These are phyloP conservation scores for Onygenales sp. DNA, from an alignment of 2,329 filamentous ascomycete genomes.

Conservation along the genomic window DNA sequence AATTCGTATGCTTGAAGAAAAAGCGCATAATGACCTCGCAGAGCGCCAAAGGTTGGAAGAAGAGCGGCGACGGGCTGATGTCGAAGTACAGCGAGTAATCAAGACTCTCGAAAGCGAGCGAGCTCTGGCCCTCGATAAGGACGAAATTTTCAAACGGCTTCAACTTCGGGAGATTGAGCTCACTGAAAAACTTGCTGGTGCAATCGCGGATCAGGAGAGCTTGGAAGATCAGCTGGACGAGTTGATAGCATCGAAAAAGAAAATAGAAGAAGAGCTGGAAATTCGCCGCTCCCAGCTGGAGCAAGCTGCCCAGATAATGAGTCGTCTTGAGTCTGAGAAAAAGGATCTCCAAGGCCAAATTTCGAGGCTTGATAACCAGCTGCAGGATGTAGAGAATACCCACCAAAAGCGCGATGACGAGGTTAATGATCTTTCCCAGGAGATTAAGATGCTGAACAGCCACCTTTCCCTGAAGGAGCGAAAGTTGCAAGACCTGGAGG, in stretches of 20 bases:
- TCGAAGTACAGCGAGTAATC: constrained; percentile 81
- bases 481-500: constrained; percentile 79
- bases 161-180: constrained; percentile 86
- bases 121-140: constrained; percentile 91
- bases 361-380: constrained; percentile 57
- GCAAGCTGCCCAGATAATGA: constrained; percentile 81
- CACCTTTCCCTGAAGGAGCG: constrained; percentile 81
- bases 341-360: constrained; percentile 60
- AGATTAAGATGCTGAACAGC: constrained; percentile 85
- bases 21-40: constrained; percentile 66
- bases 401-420: constrained; percentile 66
- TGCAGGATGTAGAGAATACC: constrained; percentile 60
- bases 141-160: constrained; percentile 96
- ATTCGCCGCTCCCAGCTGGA: constrained; percentile 73
- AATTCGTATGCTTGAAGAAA: constrained; percentile 77
- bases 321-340: constrained; percentile 79
- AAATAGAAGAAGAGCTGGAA: constrained; percentile 75
- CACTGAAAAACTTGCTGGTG: constrained; percentile 83
- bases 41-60: constrained; percentile 79
- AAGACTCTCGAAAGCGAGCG: constrained; percentile 93
- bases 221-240: constrained; percentile 90
- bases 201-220: constrained; percentile 86
- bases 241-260: constrained; percentile 79
- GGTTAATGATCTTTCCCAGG: constrained; percentile 67
- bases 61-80: constrained; percentile 75